A percentile compares a stretch with the other conserved stretches of the same genome.
Conservation (phyloP, 805 yeast genomes). For the Ogataea trehalophila region DNA sequence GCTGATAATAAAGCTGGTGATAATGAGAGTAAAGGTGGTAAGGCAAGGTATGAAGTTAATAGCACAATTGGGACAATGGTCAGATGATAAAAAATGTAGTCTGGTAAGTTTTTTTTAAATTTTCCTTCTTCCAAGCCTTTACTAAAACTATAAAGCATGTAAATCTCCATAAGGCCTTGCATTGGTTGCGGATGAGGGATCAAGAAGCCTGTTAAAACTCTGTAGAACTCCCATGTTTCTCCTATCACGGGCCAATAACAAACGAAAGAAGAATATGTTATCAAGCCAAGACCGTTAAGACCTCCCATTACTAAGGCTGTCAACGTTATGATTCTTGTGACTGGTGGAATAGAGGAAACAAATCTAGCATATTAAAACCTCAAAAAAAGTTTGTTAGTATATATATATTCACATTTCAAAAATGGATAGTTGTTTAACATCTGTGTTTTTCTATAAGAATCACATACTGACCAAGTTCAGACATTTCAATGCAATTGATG, state of each 20-base stretch:
- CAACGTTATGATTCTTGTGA: conserved; percentile 52
- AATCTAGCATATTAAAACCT: conserved; percentile 23
- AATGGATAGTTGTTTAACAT: neutral
- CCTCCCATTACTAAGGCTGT: conserved; percentile 43
- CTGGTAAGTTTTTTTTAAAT: conserved; percentile 45
- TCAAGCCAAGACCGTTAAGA: conserved; percentile 29
- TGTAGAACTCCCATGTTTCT: conserved; percentile 37
- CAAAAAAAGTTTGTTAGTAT: neutral
- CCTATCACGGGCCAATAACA: conserved; percentile 30
- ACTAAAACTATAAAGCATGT: conserved; percentile 53
- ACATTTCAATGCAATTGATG: conserved; percentile 15
- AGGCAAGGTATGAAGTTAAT: conserved; percentile 25
- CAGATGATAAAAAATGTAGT: conserved; percentile 50
- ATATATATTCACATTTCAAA: neutral
- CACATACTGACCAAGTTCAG: conserved; percentile 30
- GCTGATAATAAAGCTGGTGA: conserved; percentile 44
- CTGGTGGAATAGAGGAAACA: conserved; percentile 50
- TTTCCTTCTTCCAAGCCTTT: conserved; percentile 51
- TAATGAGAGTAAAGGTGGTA: conserved; percentile 27
- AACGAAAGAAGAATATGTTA: conserved; percentile 19
- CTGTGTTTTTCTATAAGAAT: too few species aligned
- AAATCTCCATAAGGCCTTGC: conserved; percentile 46
- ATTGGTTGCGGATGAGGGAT: conserved; percentile 38
- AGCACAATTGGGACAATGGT: conserved; percentile 45
- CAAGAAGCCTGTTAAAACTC: conserved; percentile 47